Conservation (phyloP, 2,329 filamentous ascomycete species). For the Colletotrichum tropicicola region DNA sequence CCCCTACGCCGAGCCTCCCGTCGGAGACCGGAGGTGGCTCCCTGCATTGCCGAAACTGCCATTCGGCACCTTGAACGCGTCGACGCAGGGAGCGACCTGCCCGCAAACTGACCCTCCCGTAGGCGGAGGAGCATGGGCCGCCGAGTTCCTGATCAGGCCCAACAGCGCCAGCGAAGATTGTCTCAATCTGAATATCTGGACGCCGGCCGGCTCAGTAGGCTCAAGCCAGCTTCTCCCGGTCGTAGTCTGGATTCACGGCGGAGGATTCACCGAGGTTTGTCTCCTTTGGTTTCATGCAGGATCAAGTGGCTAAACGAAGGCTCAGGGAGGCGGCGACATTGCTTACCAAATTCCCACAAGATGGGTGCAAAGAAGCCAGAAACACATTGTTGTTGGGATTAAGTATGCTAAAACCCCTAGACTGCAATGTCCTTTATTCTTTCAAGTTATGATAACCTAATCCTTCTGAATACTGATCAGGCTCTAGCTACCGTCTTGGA, state of each 20-base stretch:
- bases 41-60: conserved; percentile 33
- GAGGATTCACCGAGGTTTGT: conserved; percentile 43
- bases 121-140: neutral
- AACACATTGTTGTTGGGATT: conserved; percentile 54
- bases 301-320: neutral
- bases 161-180: conserved; percentile 46
- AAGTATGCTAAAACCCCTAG: conserved; percentile 36
- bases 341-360: neutral
- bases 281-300: no score
- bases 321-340: neutral
- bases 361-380: conserved; percentile 48
- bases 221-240: conserved; percentile 51
- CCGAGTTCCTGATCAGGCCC: neutral
- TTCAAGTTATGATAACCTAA: no score
- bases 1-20: conserved; percentile 39
- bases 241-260: conserved; percentile 56
- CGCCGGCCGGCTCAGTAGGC: conserved; percentile 45
- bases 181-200: conserved; percentile 56
- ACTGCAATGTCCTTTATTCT: neutral
- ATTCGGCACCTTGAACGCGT: conserved; percentile 5
- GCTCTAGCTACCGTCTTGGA: conserved; percentile 47
- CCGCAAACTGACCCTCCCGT: conserved; percentile 5
- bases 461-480: neutral
- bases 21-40: conserved; percentile 34
- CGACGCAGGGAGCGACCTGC: neutral